Conservation (phyloP, 768 basidiomycete species). For the Suillus alpinus region DNA sequence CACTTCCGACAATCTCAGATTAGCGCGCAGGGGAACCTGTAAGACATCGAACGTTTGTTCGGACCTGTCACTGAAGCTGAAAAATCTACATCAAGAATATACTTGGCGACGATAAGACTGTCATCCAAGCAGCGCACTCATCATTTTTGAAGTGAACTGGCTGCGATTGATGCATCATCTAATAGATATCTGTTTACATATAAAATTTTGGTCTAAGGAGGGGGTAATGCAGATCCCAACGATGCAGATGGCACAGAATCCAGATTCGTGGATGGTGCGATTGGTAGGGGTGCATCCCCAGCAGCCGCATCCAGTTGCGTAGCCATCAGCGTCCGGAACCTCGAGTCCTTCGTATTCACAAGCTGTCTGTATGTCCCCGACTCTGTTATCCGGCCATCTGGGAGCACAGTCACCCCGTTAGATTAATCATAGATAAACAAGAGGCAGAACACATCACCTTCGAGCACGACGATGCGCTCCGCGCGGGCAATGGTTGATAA, state of each 20-base stretch:
- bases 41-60: neutral
- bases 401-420: neutral
- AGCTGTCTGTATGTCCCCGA: conserved; percentile 79
- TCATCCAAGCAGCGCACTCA: neutral
- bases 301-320: conserved; percentile 68
- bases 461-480: conserved; percentile 86
- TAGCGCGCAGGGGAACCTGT: neutral
- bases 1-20: neutral
- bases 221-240: neutral
- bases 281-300: conserved; percentile 8
- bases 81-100: neutral
- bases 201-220: neutral
- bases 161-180: neutral
- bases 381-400: conserved; percentile 78
- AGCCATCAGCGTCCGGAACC: conserved; percentile 87
- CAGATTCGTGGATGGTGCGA: neutral
- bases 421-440: neutral
- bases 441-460: conserved; percentile 46
- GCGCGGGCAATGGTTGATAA: conserved; percentile 88
- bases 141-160: neutral
- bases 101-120: neutral
- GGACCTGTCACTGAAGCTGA: neutral
- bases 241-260: neutral
- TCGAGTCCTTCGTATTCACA: conserved; percentile 66
- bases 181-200: neutral